Percentiles rank a stretch among this genome's conserved stretches.
Conservation (phyloP, 1,284 basidiomycete species). For the Trichosporon inkin region DNA sequence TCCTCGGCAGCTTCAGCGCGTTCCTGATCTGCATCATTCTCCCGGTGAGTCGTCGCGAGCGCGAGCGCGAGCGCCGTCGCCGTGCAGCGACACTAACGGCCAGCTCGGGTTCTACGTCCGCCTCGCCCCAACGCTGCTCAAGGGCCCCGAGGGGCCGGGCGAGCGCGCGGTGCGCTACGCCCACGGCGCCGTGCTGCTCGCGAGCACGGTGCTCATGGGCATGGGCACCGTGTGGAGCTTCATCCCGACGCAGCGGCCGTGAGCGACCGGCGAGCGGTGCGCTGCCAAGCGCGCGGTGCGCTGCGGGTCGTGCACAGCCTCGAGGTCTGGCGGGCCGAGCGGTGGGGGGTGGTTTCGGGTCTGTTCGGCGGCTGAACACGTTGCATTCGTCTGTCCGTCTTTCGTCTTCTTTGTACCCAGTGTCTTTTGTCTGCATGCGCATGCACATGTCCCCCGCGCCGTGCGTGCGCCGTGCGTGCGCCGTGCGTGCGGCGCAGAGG, state of each 20-base stretch:
- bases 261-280: background rate
- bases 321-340: too few relatives aligned
- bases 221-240: constrained; percentile 76
- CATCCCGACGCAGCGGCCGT: constrained; percentile 27
- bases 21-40: constrained; percentile 79
- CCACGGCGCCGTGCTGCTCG: constrained; percentile 59
- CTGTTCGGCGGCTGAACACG: too few relatives aligned
- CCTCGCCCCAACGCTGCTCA: constrained; percentile 30
- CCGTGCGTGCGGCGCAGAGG: too few relatives aligned
- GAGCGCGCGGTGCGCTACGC: constrained; percentile 54
- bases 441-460: too few relatives aligned
- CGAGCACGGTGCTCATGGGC: constrained; percentile 63
- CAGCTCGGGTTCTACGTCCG: constrained; percentile 43
- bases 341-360: too few relatives aligned
- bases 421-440: too few relatives aligned
- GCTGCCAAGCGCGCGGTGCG: too few relatives aligned
- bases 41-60: constrained; percentile 55
- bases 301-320: too few relatives aligned
- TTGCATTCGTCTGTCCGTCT: too few relatives aligned
- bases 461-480: too few relatives aligned
- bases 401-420: too few relatives aligned
- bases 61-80: background rate
- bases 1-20: constrained; percentile 79
- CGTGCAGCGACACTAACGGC: background rate
- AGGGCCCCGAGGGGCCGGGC: constrained; percentile 53